These are phyloP conservation scores for Eucalyptus melliodora DNA, from an alignment of 345 rosid genomes.

Conservation along the genomic window DNA sequence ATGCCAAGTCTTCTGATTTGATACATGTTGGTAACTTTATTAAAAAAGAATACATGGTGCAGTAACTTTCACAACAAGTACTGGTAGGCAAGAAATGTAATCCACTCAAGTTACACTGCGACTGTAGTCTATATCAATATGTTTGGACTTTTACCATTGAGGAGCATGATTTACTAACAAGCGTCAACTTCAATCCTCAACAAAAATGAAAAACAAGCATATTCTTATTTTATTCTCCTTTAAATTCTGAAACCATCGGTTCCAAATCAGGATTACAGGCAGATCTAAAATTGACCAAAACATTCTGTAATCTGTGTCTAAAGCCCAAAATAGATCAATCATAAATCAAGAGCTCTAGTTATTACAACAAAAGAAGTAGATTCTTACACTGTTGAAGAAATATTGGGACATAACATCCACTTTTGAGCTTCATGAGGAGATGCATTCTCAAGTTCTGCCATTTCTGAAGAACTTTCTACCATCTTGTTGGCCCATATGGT, in stretches of 20 bases:
- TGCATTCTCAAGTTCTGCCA: constrained; percentile 93
- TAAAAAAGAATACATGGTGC: background rate
- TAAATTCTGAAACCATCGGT: background rate
- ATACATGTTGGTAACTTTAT: background rate
- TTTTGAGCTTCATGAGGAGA: constrained; percentile 89
- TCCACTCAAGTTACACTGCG: background rate
- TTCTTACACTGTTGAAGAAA: constrained; percentile 60
- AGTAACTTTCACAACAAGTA: background rate
- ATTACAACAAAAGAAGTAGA: background rate
- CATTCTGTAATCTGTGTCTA: background rate
- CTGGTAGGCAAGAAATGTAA: background rate
- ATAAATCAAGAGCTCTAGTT: background rate
- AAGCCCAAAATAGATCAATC: background rate
- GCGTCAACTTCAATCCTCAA: background rate
- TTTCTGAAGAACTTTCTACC: constrained; percentile 76
- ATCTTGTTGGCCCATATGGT: constrained; percentile 63
- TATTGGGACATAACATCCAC: constrained; percentile 61
- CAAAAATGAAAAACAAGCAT: background rate
- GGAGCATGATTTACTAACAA: background rate
- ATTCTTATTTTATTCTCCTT: background rate
- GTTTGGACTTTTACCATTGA: background rate
- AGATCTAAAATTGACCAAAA: background rate
- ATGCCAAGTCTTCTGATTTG: background rate
- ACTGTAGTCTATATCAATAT: background rate
- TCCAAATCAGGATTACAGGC: background rate